Conservation (phyloP, 2,329 filamentous ascomycete genomes). For the Scedosporium minutisporum region DNA sequence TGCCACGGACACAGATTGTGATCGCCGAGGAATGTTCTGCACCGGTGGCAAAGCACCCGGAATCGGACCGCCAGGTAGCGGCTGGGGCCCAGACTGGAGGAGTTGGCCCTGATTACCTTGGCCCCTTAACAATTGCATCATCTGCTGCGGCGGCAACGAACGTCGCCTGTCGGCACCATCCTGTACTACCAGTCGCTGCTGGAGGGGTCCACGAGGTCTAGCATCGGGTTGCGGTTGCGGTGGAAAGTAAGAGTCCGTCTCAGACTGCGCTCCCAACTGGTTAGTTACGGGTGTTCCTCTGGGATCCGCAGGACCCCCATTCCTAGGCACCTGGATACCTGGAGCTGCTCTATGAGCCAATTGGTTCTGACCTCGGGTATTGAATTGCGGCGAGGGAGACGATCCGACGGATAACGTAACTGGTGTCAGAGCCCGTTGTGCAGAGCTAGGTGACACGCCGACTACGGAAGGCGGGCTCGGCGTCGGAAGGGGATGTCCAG, state of each 20-base stretch:
- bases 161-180: neutral
- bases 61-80: neutral
- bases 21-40: neutral
- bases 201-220: neutral
- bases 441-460: neutral
- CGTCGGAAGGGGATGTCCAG: neutral
- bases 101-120: neutral
- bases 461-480: neutral
- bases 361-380: neutral
- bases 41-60: neutral
- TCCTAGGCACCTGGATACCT: neutral
- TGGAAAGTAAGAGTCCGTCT: slow-evolving; percentile 5
- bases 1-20: neutral
- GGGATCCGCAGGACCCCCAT: neutral
- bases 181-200: neutral
- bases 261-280: neutral
- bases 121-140: neutral
- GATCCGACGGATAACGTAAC: neutral
- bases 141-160: neutral
- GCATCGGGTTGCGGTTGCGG: neutral
- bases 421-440: neutral
- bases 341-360: neutral
- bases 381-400: neutral
- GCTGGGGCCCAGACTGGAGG: neutral
- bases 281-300: neutral